A percentile compares a stretch with the other conserved stretches of the same genome.
Evolutionary conservation across 169 alveolate species (phyloP).

Genomic region (Eimeria zaria): DNA sequence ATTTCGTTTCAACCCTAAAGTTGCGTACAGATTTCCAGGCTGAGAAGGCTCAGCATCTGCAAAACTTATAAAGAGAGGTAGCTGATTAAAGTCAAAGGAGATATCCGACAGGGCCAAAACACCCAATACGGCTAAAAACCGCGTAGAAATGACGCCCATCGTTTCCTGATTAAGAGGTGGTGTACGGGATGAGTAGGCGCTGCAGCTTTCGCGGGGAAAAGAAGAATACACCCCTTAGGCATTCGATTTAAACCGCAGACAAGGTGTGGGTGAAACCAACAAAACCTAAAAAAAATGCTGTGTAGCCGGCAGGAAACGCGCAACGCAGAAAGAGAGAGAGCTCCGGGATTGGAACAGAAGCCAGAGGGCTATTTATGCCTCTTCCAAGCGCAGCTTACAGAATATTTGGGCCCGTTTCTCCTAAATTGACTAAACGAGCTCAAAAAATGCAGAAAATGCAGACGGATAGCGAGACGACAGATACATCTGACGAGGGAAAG

Average conservation of each 20-base stretch:
- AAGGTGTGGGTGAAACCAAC: background rate
- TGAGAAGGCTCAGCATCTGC: slow-evolving; percentile 18
- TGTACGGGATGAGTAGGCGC: background rate
- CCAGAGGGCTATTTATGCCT: background rate
- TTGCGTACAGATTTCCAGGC: slow-evolving; percentile 84
- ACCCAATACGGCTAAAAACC: slow-evolving; percentile 22
- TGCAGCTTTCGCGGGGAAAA: background rate
- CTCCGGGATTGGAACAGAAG: background rate
- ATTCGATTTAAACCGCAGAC: background rate
- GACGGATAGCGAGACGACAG: background rate
- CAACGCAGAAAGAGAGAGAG: background rate
- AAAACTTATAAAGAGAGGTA: background rate
- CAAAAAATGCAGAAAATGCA: background rate
- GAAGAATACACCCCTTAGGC: background rate
- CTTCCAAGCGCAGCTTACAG: background rate
- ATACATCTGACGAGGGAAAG: background rate
- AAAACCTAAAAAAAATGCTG: background rate
- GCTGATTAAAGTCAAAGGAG: background rate
- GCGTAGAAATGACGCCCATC: slow-evolving; percentile 6
- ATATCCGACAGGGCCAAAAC: background rate
- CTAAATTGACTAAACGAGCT: background rate
- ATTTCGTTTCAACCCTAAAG: slow-evolving; percentile 86
- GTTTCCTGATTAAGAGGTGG: background rate
- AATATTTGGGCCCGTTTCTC: background rate
- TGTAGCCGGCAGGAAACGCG: background rate